phyloP scores from a whole-genome alignment of 2,329 filamentous ascomycete genomes.

The Lecanoromycetidae sp. region DNA sequence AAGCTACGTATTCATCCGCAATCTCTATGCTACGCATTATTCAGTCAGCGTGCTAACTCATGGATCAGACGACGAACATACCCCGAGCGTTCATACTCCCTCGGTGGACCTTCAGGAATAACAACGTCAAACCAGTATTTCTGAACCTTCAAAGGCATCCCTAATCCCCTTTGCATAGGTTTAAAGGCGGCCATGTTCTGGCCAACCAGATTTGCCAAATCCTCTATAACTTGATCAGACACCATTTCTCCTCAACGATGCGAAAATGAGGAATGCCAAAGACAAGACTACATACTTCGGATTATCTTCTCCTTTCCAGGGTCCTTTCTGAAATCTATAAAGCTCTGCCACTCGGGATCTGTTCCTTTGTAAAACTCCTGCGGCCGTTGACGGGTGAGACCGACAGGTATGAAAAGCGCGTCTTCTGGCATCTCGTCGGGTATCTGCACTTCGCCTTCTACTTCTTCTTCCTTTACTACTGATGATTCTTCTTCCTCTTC shows the following conservation, averaged over 20 bases:
- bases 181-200: background rate
- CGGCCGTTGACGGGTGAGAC: slow-evolving; percentile 32
- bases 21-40: slow-evolving; percentile 25
- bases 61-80: background rate
- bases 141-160: slow-evolving; percentile 25
- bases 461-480: slow-evolving; percentile 20
- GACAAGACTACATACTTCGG: slow-evolving; percentile 5
- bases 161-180: slow-evolving; percentile 10
- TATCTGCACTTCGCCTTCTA: slow-evolving; percentile 11
- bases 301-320: slow-evolving; percentile 23
- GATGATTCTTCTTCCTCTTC: slow-evolving; percentile 3
- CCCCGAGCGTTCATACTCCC: slow-evolving; percentile 38
- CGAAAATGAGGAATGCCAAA: too few species aligned
- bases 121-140: slow-evolving; percentile 37
- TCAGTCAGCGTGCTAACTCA: background rate
- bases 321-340: slow-evolving; percentile 35
- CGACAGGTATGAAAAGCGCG: slow-evolving; percentile 38
- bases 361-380: slow-evolving; percentile 36
- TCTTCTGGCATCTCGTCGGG: slow-evolving; percentile 25
- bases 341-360: slow-evolving; percentile 44
- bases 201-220: slow-evolving; percentile 5
- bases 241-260: background rate
- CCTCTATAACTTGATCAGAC: slow-evolving; percentile 1
- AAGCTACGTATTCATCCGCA: slow-evolving; percentile 29
- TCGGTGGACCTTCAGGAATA: slow-evolving; percentile 37